Evolutionary conservation across 2,329 filamentous ascomycete genomes (phyloP).

Genomic region (Rasamsonia emersonii): DNA sequence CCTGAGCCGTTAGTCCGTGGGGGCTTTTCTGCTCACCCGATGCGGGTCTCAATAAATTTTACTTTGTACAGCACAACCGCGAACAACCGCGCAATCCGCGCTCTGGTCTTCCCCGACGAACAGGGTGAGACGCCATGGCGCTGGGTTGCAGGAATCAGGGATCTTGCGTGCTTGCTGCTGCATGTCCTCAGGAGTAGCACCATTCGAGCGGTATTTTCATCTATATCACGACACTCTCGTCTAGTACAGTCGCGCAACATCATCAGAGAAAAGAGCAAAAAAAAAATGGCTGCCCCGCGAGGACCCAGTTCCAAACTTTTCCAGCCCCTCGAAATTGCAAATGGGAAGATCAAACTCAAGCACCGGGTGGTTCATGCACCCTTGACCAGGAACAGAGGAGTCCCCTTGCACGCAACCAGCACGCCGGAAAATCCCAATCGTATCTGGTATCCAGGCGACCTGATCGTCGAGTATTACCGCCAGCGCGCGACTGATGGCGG

Average conservation of each 20-base stretch:
- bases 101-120: no score
- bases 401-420: conserved; percentile 34
- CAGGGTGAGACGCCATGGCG: no score
- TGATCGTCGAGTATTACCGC: conserved; percentile 32
- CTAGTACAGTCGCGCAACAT: background rate
- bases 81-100: no score
- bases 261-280: conserved; percentile 4
- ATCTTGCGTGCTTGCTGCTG: no score
- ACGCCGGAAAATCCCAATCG: conserved; percentile 41
- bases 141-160: no score
- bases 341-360: conserved; percentile 40
- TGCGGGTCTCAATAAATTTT: no score
- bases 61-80: no score
- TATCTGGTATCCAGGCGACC: conserved; percentile 40
- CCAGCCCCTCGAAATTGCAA: conserved; percentile 35
- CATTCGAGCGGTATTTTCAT: no score
- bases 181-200: no score
- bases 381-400: conserved; percentile 46
- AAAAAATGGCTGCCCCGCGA: no score
- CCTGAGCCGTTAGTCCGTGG: no score
- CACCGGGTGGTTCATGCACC: conserved; percentile 47
- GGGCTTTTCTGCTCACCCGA: no score
- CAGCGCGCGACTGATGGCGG: conserved; percentile 31
- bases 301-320: conserved; percentile 31
- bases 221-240: background rate